A percentile compares a stretch with the other conserved stretches of the same genome.
phyloP scores from a whole-genome alignment of 192 early-diverging fungal genomes.

The Podila epigama region DNA sequence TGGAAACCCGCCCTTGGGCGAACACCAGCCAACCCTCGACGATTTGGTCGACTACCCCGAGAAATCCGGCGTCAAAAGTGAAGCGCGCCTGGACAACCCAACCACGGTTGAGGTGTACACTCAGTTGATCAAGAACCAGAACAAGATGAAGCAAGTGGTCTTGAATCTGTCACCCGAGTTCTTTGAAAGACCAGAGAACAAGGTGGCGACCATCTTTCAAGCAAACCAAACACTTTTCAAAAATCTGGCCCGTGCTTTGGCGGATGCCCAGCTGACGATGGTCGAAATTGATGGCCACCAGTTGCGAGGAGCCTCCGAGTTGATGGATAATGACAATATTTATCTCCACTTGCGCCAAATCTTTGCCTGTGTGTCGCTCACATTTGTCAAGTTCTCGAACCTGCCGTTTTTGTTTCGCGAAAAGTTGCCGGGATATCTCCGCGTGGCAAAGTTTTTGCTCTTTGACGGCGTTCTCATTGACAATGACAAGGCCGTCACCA shows the following conservation, averaged over 20 bases:
- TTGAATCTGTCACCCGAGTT: conserved; percentile 13
- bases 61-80: conserved; percentile 26
- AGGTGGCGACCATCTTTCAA: conserved; percentile 9
- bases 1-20: conserved; percentile 20
- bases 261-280: conserved; percentile 33
- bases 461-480: conserved; percentile 43
- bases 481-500: conserved; percentile 40
- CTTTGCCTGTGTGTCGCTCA: conserved; percentile 28
- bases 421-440: conserved; percentile 22
- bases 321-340: conserved; percentile 46
- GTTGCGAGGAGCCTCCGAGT: conserved; percentile 17
- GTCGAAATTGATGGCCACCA: conserved; percentile 45
- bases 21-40: conserved; percentile 31
- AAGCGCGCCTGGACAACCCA: conserved; percentile 25
- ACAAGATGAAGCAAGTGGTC: conserved; percentile 14
- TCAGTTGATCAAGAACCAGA: conserved; percentile 18
- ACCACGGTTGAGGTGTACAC: conserved; percentile 24
- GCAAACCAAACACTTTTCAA: conserved; percentile 26
- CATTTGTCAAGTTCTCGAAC: conserved; percentile 27
- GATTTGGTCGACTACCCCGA: conserved; percentile 33
- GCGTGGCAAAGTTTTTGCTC: conserved; percentile 13
- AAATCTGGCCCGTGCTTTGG: conserved; percentile 14
- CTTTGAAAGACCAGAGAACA: conserved; percentile 32
- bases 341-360: conserved; percentile 37
- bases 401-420: conserved; percentile 35